Conservation (phyloP, 2,329 filamentous ascomycete species). For the Gremmenia infestans region DNA sequence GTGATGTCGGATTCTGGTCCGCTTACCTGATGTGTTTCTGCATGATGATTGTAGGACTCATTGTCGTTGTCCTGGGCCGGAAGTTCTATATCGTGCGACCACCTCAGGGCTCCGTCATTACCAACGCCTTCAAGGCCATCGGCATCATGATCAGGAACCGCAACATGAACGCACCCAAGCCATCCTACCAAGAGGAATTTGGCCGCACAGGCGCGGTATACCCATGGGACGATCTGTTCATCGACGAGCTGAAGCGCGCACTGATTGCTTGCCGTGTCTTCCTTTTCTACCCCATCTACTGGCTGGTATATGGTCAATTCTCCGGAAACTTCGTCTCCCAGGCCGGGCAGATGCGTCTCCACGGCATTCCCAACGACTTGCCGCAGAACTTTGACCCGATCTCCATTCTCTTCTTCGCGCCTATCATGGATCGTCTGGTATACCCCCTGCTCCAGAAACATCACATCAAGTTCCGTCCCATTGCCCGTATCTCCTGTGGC, state of each 20-base stretch:
- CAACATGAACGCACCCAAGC: slow-evolving; percentile 53
- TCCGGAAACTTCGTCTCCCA: slow-evolving; percentile 60
- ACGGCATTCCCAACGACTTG: slow-evolving; percentile 55
- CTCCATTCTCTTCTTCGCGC: slow-evolving; percentile 51
- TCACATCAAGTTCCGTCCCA: slow-evolving; percentile 54
- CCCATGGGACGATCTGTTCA: slow-evolving; percentile 56
- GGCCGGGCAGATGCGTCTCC: slow-evolving; percentile 46
- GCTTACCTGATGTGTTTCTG: slow-evolving; percentile 41
- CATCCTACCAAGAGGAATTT: slow-evolving; percentile 54
- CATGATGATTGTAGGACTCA: slow-evolving; percentile 52
- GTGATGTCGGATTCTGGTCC: slow-evolving; percentile 45
- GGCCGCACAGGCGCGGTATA: slow-evolving; percentile 19
- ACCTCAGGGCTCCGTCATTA: slow-evolving; percentile 58
- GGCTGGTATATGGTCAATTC: slow-evolving; percentile 51
- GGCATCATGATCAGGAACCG: slow-evolving; percentile 48
- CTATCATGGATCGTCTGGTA: slow-evolving; percentile 47
- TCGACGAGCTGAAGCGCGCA: slow-evolving; percentile 57
- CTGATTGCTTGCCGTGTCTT: slow-evolving; percentile 50
- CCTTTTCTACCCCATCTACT: slow-evolving; percentile 62
- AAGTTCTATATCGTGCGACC: slow-evolving; percentile 52
- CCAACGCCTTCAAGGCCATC: slow-evolving; percentile 58
- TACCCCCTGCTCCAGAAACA: slow-evolving; percentile 51
- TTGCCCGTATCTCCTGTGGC: slow-evolving; percentile 54
- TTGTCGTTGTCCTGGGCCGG: slow-evolving; percentile 44
- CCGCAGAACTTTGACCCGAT: slow-evolving; percentile 56